phyloP scores from a whole-genome alignment of 1,139 yeast species.

The Debaryomyces udenii region DNA sequence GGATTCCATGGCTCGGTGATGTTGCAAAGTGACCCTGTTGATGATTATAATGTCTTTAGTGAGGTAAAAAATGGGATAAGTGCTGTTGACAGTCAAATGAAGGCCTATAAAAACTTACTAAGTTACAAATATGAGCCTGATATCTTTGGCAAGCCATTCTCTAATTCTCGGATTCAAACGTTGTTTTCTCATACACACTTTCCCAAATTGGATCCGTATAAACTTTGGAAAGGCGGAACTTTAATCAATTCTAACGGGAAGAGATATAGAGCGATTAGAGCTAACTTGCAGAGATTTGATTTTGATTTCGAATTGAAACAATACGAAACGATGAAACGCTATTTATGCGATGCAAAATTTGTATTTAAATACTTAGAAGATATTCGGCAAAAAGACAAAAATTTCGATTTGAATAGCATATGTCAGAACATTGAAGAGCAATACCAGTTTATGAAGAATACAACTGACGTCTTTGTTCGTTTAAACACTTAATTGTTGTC shows the following conservation, averaged over 20 bases:
- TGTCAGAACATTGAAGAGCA: not conserved
- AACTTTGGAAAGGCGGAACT: not conserved
- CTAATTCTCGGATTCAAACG: not conserved
- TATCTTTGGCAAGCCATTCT: constrained; percentile 1
- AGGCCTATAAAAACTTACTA: not conserved
- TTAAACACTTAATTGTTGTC: no score
- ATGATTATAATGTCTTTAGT: constrained; percentile 28
- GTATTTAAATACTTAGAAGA: not conserved
- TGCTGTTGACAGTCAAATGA: not conserved
- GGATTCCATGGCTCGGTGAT: constrained; percentile 42
- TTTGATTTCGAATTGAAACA: not conserved
- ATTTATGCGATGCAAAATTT: not conserved
- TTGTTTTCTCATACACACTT: constrained; percentile 5
- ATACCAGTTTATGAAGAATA: not conserved
- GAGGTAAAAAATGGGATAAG: constrained; percentile 13
- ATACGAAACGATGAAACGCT: not conserved
- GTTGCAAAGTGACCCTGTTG: constrained; percentile 42
- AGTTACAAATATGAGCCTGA: not conserved
- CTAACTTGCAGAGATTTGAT: not conserved
- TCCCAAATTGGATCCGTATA: constrained; percentile 5
- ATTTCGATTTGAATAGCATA: not conserved
- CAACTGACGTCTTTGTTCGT: not conserved
- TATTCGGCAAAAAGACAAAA: not conserved
- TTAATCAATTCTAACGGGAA: not conserved
- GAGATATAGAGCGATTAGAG: not conserved